Evolutionary conservation across 2,329 filamentous ascomycete species (phyloP).

Genomic region (Tolypocladium ophioglossoides): DNA sequence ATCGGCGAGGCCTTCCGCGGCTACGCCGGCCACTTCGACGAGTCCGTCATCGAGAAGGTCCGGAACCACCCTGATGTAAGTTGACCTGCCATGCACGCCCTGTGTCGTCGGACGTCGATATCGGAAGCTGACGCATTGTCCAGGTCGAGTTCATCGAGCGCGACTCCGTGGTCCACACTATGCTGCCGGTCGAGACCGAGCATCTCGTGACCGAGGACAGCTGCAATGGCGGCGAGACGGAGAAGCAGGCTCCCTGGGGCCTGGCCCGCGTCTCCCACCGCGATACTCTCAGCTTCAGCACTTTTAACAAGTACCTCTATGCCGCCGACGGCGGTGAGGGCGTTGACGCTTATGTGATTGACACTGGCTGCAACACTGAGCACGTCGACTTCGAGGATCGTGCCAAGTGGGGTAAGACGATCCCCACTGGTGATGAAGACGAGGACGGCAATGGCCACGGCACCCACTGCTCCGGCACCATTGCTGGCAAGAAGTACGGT

Average conservation of each 20-base stretch:
- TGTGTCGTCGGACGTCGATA: not conserved
- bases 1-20: constrained; percentile 76
- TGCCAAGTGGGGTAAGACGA: constrained; percentile 94
- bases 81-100: constrained; percentile 15
- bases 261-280: constrained; percentile 96
- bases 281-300: constrained; percentile 73
- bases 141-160: constrained; percentile 96
- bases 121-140: not conserved
- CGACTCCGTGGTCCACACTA: constrained; percentile 83
- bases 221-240: constrained; percentile 48
- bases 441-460: constrained; percentile 95
- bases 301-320: constrained; percentile 98
- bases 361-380: constrained; percentile 87
- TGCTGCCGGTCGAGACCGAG: constrained; percentile 39
- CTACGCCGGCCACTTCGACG: constrained; percentile 94
- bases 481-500: constrained; percentile 97
- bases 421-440: constrained; percentile 75
- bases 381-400: constrained; percentile 98
- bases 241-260: constrained; percentile 98
- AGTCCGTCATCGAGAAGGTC: constrained; percentile 85
- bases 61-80: constrained; percentile 94
- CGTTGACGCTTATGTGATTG: constrained; percentile 97
- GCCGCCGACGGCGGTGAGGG: constrained; percentile 84
- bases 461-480: constrained; percentile 97
- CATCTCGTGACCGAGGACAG: constrained; percentile 24